Percentiles rank a stretch among this genome's conserved stretches.
Conservation (phyloP, 140 eudicot species). For the Oenanthe javanica region DNA sequence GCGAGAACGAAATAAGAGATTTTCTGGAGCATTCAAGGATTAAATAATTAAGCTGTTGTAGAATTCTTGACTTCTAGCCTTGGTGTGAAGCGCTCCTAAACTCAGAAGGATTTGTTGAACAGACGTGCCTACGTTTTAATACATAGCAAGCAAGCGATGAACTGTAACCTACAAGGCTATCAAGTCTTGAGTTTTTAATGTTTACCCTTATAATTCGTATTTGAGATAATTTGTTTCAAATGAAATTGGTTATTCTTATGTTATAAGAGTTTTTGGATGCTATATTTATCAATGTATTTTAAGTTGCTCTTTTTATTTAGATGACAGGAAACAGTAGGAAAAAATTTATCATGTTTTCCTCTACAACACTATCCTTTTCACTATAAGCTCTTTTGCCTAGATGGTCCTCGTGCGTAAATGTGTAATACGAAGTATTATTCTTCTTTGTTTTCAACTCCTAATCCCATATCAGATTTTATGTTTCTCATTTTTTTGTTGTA, state of each 20-base stretch:
- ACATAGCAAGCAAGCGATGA: not conserved
- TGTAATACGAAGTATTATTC: too few species aligned
- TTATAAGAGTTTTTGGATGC: not conserved
- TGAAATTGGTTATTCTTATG: not conserved
- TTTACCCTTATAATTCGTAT: not conserved
- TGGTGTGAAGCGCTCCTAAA: not conserved
- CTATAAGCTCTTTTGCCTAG: too few species aligned
- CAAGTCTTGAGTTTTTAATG: not conserved
- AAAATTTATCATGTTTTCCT: too few species aligned
- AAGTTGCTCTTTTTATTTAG: not conserved
- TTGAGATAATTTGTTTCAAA: not conserved
- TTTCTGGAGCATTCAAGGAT: not conserved
- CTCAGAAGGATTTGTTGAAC: not conserved
- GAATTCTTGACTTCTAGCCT: conserved; percentile 3
- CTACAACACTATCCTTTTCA: too few species aligned
- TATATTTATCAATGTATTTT: not conserved
- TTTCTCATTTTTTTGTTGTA: too few species aligned
- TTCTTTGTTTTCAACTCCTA: not conserved
- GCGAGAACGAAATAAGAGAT: conserved; percentile 35
- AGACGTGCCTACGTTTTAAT: not conserved
- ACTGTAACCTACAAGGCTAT: not conserved
- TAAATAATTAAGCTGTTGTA: conserved; percentile 18
- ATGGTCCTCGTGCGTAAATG: too few species aligned
- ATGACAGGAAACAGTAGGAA: not conserved
- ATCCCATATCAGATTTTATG: not conserved